Percentiles rank a stretch among this genome's conserved stretches.
phyloP scores from a whole-genome alignment of 2,329 filamentous ascomycete species.

The Pseudophaeomoniella oleicola region DNA sequence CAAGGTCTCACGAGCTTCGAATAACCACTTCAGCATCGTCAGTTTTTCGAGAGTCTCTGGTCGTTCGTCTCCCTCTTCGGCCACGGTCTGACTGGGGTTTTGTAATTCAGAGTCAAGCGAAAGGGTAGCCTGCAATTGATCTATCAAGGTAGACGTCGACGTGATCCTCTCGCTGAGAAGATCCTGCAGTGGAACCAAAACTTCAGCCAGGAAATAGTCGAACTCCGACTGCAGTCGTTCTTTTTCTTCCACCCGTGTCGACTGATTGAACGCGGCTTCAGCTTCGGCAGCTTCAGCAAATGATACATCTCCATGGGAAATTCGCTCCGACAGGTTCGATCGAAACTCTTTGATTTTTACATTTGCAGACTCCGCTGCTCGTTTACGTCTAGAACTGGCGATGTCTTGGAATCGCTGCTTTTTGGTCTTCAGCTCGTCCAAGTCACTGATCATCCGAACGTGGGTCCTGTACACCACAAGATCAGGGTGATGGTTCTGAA shows the following conservation, averaged over 20 bases:
- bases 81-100: conserved; percentile 62
- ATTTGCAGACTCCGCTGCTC: conserved; percentile 35
- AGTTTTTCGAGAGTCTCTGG: conserved; percentile 90
- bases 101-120: conserved; percentile 55
- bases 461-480: conserved; percentile 61
- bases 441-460: conserved; percentile 59
- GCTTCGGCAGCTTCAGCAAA: conserved; percentile 73
- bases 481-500: conserved; percentile 90
- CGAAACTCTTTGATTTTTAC: conserved; percentile 53
- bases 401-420: conserved; percentile 37
- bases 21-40: conserved; percentile 91
- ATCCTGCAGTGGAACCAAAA: conserved; percentile 72
- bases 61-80: conserved; percentile 89
- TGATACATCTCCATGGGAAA: conserved; percentile 61
- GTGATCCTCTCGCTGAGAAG: conserved; percentile 62
- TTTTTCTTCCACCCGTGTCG: conserved; percentile 57
- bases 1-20: conserved; percentile 78
- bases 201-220: conserved; percentile 66
- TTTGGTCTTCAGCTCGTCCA: conserved; percentile 55
- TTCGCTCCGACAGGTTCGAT: conserved; percentile 61
- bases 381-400: conserved; percentile 40
- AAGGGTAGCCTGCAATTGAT: conserved; percentile 56
- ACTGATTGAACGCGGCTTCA: conserved; percentile 57
- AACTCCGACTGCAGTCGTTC: conserved; percentile 67
- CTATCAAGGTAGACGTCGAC: conserved; percentile 62